Evolutionary conservation across 2,329 filamentous ascomycete species (phyloP).

Genomic region (Colletotrichum sp.): DNA sequence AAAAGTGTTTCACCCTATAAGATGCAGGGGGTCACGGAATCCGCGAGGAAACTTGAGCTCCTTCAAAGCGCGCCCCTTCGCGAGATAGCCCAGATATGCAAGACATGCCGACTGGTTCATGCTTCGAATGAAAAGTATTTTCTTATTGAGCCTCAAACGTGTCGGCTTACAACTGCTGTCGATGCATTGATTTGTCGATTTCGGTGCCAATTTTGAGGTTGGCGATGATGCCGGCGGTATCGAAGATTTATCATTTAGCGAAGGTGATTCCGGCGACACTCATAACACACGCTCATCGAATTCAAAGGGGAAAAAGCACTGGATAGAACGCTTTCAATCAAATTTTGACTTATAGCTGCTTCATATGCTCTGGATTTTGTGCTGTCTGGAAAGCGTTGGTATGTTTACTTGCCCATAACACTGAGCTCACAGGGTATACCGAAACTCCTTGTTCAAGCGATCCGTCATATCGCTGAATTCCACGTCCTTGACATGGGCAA

Average conservation of each 20-base stretch:
- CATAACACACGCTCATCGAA: not conserved
- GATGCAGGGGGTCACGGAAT: not conserved
- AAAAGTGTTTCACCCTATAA: not conserved
- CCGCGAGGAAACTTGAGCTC: not conserved
- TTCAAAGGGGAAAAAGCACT: not conserved
- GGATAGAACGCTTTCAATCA: not conserved
- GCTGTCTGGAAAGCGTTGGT: not conserved
- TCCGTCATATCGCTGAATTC: conserved; percentile 69
- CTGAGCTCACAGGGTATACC: not conserved
- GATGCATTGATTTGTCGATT: not conserved
- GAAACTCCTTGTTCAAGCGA: conserved; percentile 69
- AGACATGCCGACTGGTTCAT: not conserved
- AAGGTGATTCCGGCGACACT: not conserved
- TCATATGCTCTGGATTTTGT: not conserved
- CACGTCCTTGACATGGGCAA: conserved; percentile 51
- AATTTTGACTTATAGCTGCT: not conserved
- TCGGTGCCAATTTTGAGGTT: not conserved
- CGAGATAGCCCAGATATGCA: not conserved
- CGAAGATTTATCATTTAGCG: not conserved
- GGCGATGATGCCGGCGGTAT: not conserved
- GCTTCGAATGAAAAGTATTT: not conserved
- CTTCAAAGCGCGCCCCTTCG: not conserved
- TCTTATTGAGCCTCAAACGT: not conserved
- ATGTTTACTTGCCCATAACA: not conserved
- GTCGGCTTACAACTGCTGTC: not conserved